phyloP scores from a whole-genome alignment of 768 basidiomycete genomes.

The Pleurotus djamor region DNA sequence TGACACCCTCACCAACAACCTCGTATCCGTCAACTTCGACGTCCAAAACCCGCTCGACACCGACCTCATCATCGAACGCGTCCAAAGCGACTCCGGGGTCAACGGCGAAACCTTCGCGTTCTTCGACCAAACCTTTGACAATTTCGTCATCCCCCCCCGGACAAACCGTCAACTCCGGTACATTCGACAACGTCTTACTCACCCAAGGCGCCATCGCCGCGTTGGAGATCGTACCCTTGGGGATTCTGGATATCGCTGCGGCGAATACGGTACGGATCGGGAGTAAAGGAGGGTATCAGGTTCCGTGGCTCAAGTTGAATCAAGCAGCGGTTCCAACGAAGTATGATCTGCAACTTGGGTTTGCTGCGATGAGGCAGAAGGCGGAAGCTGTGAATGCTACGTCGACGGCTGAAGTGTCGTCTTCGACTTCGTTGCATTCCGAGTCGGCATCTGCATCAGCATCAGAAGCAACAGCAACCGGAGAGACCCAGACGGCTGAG shows the following conservation, averaged over 20 bases:
- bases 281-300: slow-evolving; percentile 46
- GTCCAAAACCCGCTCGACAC: slow-evolving; percentile 61
- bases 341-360: slow-evolving; percentile 34
- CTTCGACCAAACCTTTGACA: slow-evolving; percentile 52
- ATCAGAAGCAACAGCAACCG: background rate
- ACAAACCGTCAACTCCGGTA: slow-evolving; percentile 59
- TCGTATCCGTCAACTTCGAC: slow-evolving; percentile 56
- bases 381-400: slow-evolving; percentile 15
- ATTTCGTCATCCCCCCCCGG: slow-evolving; percentile 59
- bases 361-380: slow-evolving; percentile 16
- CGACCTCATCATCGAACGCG: slow-evolving; percentile 52
- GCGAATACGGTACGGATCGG: slow-evolving; percentile 47
- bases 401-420: slow-evolving; percentile 3
- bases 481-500: too few species aligned
- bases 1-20: slow-evolving; percentile 43
- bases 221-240: slow-evolving; percentile 54
- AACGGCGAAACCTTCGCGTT: slow-evolving; percentile 54
- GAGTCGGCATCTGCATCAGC: slow-evolving; percentile 1
- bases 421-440: too few species aligned
- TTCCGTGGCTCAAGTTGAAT: slow-evolving; percentile 64
- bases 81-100: slow-evolving; percentile 54
- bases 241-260: slow-evolving; percentile 50
- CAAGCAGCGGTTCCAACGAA: slow-evolving; percentile 51
- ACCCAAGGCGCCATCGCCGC: slow-evolving; percentile 56
- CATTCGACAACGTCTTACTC: slow-evolving; percentile 54